Percentiles rank a stretch among this genome's conserved stretches.
phyloP scores from a whole-genome alignment of 1,284 basidiomycete species.

The Austroboletus novae-zelandiae region DNA sequence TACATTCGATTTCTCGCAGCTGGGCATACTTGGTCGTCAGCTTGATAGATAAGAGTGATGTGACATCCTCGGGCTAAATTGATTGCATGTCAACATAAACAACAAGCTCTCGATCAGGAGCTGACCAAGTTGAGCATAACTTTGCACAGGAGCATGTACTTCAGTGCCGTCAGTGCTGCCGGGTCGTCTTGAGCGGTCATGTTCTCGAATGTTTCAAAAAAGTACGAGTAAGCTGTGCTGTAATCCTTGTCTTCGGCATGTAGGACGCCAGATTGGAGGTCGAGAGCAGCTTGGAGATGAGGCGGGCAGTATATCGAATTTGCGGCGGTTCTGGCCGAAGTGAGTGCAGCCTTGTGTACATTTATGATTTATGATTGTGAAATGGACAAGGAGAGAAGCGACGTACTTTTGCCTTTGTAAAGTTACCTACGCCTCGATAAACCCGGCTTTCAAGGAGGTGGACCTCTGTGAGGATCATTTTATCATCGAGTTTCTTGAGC shows the following conservation, averaged over 20 bases:
- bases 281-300: constrained; percentile 85
- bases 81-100: neutral
- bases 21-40: constrained; percentile 84
- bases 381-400: neutral
- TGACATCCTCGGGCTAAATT: constrained; percentile 89
- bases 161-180: constrained; percentile 79
- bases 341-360: constrained; percentile 76
- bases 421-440: constrained; percentile 88
- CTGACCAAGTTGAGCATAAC: constrained; percentile 93
- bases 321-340: constrained; percentile 90
- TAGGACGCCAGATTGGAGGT: constrained; percentile 89
- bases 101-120: neutral
- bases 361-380: neutral
- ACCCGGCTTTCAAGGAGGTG: constrained; percentile 92
- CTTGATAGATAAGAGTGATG: constrained; percentile 83
- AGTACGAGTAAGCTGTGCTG: constrained; percentile 96
- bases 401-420: constrained; percentile 87
- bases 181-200: constrained; percentile 73
- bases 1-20: constrained; percentile 85
- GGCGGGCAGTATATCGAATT: constrained; percentile 99
- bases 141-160: constrained; percentile 98
- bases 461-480: constrained; percentile 97
- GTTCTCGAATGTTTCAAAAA: constrained; percentile 94
- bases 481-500: constrained; percentile 93
- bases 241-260: constrained; percentile 99